Base-by-base conservation (phyloP, 495 filamentous ascomycete species). In the Cercophora scortea region DNA sequence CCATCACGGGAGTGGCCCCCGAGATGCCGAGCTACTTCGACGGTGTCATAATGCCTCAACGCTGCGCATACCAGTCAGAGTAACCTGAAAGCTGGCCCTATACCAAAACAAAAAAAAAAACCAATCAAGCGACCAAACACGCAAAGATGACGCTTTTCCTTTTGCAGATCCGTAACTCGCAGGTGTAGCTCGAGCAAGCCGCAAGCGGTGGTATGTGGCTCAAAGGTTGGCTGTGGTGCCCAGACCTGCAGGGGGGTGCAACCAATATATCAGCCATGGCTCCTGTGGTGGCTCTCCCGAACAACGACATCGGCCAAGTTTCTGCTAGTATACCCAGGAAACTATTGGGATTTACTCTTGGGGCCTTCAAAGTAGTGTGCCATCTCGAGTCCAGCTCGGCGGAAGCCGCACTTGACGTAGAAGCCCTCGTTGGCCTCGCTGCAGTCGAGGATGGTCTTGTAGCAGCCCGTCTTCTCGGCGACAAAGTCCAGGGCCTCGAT, bases 331-430 rank as follows among this genome's bases (percentile, higher is more conserved):
- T 25, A 5, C 25, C 2, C 25, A 5, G 25, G 25, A 13, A 38
- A 38, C 38, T 55, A 66, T 57, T 70, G 61, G 51, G 63, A 52
- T 61, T 71, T 72, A 66, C 69, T 75, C 53, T 75, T 76, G 52
- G 67, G 65, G 39, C 55, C 61, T 50, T 84, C 86, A 69, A 92
- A 90, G 67, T 96, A 95, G 71, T 95, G 90, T 42, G 90, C 93
- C 93, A 98, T 98, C 70, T 98, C 89, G 48, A 96, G 70, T 8
- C 93, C 93, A 19, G 90, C 94, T 44, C 90, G 76, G 71, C 89
- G 88, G 69, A 94, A 97, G 42, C 92, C 94, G 66, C 93, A 98
- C 79, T 98, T 98, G 59, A 95, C 81, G 68, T 98, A 98, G 76
- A 98, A 98, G 13, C 90, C 93, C 71, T 96, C 90, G 68, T 98